These are phyloP conservation scores for Cicer pinnatifidum DNA, from an alignment of 306 rosid genomes.

Conservation along the genomic window DNA sequence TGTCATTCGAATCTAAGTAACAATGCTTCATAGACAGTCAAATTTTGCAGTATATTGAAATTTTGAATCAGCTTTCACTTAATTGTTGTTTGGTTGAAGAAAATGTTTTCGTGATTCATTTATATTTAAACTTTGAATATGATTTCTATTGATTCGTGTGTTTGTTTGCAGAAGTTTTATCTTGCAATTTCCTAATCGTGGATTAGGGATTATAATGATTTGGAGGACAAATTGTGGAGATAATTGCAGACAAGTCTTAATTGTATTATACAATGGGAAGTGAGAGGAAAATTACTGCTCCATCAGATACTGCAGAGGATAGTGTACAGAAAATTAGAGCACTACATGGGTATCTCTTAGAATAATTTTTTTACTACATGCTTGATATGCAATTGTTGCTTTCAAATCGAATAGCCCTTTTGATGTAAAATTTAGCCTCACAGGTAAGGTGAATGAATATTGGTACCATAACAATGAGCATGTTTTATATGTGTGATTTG, in stretches of 20 bases:
- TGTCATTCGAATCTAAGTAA: no score
- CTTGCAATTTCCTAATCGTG: constrained; percentile 39
- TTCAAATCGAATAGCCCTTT: constrained; percentile 22
- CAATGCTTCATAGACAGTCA: not conserved
- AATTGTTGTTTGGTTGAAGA: constrained; percentile 16
- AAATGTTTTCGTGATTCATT: constrained; percentile 7
- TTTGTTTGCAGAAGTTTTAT: constrained; percentile 42
- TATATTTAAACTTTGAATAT: not conserved
- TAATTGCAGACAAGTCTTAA: constrained; percentile 54
- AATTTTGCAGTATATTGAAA: not conserved
- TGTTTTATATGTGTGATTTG: not conserved
- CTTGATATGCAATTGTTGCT: constrained; percentile 31
- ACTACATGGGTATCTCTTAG: constrained; percentile 66
- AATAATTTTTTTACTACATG: constrained; percentile 25
- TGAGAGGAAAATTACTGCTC: constrained; percentile 56
- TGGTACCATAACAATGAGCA: not conserved
- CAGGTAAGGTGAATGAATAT: not conserved
- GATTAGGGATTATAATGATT: constrained; percentile 66
- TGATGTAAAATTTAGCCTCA: constrained; percentile 1
- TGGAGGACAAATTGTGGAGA: constrained; percentile 59
- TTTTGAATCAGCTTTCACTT: constrained; percentile 12
- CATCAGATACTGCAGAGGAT: constrained; percentile 54
- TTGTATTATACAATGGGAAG: constrained; percentile 71
- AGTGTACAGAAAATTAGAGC: constrained; percentile 63
- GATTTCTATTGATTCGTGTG: constrained; percentile 32